Evolutionary conservation across 306 rosid species (phyloP).

Genomic region (Medicago arabica): DNA sequence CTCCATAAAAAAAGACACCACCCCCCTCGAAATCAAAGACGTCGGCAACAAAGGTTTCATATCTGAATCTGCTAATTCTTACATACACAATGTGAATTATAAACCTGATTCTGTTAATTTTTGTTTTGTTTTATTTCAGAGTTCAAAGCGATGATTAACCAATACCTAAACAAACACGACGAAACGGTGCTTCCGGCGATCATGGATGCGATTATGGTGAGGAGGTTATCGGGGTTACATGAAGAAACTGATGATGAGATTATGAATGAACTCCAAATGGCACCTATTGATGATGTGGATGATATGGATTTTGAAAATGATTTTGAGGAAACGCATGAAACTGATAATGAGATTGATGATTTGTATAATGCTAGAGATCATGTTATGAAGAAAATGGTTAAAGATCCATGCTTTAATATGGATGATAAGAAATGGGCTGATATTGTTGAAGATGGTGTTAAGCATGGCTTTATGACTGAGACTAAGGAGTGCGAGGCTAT

Average conservation of each 20-base stretch:
- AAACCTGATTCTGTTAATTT: background rate
- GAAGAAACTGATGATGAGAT: constrained; percentile 87
- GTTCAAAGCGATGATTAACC: constrained; percentile 62
- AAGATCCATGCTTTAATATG: constrained; percentile 65
- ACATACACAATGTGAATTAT: background rate
- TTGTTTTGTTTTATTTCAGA: constrained; percentile 46
- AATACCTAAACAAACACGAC: constrained; percentile 68
- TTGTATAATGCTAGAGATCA: constrained; percentile 63
- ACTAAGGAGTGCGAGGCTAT: constrained; percentile 63
- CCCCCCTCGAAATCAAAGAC: constrained; percentile 46
- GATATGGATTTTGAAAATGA: constrained; percentile 63
- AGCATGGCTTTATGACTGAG: constrained; percentile 51
- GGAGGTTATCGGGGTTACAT: constrained; percentile 70
- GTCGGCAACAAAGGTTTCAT: constrained; percentile 66
- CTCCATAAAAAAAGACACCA: constrained; percentile 5
- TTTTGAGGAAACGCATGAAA: constrained; percentile 60
- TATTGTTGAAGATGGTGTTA: constrained; percentile 54
- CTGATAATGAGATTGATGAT: constrained; percentile 79
- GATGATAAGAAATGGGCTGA: constrained; percentile 61
- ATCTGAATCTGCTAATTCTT: background rate
- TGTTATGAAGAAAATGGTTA: constrained; percentile 56
- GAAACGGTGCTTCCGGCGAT: constrained; percentile 69
- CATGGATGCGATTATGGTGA: constrained; percentile 69
- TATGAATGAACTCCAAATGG: constrained; percentile 53
- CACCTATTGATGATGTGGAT: constrained; percentile 58